A percentile compares a stretch with the other conserved stretches of the same genome.
These are phyloP conservation scores for Teratosphaeria gauchensis DNA, from an alignment of 2,329 filamentous ascomycete species.

Conservation along the genomic window DNA sequence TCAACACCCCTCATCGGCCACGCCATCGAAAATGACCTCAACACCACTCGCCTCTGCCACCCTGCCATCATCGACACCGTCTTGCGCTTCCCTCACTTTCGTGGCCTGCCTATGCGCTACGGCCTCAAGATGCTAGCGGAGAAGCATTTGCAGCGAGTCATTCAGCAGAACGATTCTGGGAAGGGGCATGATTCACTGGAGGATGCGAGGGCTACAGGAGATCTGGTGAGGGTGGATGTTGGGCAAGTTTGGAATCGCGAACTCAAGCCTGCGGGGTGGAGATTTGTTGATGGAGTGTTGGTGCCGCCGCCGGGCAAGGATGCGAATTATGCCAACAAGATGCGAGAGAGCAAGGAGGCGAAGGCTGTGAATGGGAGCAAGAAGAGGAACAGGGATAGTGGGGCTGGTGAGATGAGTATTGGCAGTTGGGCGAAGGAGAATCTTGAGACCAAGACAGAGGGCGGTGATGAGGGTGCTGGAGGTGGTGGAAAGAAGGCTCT, in stretches of 20 bases:
- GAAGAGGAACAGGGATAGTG: neutral
- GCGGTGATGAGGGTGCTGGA: constrained; percentile 7
- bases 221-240: constrained; percentile 66
- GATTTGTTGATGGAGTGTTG: constrained; percentile 40
- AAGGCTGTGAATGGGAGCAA: neutral
- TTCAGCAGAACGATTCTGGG: constrained; percentile 56
- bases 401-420: neutral
- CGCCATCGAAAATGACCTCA: constrained; percentile 91
- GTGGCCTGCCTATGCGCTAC: constrained; percentile 66
- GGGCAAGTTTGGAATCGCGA: constrained; percentile 55
- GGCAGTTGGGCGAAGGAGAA: constrained; percentile 18
- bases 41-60: constrained; percentile 74
- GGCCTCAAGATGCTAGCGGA: constrained; percentile 67
- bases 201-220: constrained; percentile 80
- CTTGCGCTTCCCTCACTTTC: constrained; percentile 68
- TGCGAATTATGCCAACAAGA: neutral
- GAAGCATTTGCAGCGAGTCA: constrained; percentile 60
- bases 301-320: constrained; percentile 9
- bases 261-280: constrained; percentile 61
- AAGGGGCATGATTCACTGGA: constrained; percentile 83
- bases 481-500: neutral
- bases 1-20: constrained; percentile 82
- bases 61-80: constrained; percentile 78
- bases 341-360: neutral
- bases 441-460: constrained; percentile 15